A percentile compares a stretch with the other conserved stretches of the same genome.
Evolutionary conservation across 129 eudicot genomes (phyloP).

Genomic region (Gnaphalium uliginosum): DNA sequence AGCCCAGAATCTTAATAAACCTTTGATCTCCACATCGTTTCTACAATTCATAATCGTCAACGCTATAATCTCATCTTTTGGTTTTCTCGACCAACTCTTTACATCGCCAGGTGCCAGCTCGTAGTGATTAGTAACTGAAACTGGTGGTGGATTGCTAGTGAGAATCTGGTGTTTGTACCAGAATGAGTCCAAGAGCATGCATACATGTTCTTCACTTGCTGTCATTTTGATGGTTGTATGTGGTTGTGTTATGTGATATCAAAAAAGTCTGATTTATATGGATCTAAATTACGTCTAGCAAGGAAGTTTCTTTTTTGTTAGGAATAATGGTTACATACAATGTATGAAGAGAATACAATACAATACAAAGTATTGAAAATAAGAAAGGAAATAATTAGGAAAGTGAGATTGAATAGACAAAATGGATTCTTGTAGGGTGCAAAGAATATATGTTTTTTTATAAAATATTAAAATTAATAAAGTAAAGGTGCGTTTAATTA

Average conservation of each 20-base stretch:
- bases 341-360: not conserved
- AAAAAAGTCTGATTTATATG: not conserved
- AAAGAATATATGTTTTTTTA: too few species aligned
- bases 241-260: not conserved
- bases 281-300: not conserved
- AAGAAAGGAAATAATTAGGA: not conserved
- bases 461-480: too few species aligned
- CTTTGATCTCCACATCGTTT: constrained; percentile 17
- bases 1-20: constrained; percentile 15
- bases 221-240: not conserved
- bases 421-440: too few species aligned
- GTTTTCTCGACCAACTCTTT: not conserved
- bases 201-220: constrained; percentile 11
- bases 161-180: constrained; percentile 29
- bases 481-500: too few species aligned
- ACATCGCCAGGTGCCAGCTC: too few species aligned
- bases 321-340: not conserved
- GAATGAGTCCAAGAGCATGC: constrained; percentile 22
- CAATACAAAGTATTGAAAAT: not conserved
- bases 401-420: too few species aligned
- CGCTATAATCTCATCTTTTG: not conserved
- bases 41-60: not conserved
- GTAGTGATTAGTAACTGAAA: not conserved
- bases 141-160: not conserved
- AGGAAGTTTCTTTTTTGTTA: not conserved